Percentiles rank a stretch among this genome's conserved stretches.
Conservation (phyloP, 345 rosid genomes). For the Corymbia maculata region DNA sequence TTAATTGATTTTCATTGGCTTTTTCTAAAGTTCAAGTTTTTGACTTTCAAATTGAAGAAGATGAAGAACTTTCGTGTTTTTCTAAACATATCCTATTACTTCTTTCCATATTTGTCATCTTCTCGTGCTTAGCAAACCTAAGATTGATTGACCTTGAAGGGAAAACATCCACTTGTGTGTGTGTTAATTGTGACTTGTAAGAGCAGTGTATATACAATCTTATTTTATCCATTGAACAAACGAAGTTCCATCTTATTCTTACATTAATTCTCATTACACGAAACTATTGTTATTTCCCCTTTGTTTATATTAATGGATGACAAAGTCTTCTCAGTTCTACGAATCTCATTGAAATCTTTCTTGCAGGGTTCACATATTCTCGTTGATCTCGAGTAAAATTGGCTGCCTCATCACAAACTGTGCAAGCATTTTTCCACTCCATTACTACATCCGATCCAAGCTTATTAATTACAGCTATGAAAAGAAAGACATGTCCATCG, state of each 20-base stretch:
- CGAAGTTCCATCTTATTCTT: background rate
- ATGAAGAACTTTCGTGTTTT: background rate
- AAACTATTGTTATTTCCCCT: background rate
- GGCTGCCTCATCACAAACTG: background rate
- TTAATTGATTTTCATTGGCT: rapidly evolving
- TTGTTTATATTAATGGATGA: background rate
- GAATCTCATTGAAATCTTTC: background rate
- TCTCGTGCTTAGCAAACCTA: background rate
- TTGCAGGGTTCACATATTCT: background rate
- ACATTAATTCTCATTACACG: background rate
- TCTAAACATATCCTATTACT: background rate
- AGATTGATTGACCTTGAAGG: background rate
- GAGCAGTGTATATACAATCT: background rate
- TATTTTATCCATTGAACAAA: background rate
- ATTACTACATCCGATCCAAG: background rate
- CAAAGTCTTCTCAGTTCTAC: background rate
- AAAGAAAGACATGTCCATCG: background rate
- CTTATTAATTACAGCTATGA: background rate
- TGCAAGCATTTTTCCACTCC: background rate
- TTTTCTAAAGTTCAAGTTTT: background rate
- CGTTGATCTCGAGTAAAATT: background rate
- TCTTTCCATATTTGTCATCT: background rate
- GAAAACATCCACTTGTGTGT: background rate
- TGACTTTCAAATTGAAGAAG: background rate
- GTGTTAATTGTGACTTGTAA: background rate